Percentiles rank a stretch among this genome's conserved stretches.
Conservation (phyloP, 345 rosid genomes). For the Linum trigynum region DNA sequence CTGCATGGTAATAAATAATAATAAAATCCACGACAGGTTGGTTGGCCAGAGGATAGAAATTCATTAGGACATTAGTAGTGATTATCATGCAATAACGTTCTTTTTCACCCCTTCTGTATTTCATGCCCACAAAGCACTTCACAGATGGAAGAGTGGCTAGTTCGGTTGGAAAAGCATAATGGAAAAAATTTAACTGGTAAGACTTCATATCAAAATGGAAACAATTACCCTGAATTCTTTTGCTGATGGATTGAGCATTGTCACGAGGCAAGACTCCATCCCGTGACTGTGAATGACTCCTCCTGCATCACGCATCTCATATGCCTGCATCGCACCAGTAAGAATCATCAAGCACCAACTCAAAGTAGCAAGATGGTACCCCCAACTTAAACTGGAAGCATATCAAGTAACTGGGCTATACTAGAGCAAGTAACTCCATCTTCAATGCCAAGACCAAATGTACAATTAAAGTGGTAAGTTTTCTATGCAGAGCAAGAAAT, state of each 20-base stretch:
- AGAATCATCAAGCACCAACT: background rate
- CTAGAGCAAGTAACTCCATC: too few species aligned
- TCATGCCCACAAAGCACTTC: too few species aligned
- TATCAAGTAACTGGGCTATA: background rate
- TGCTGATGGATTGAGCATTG: slow-evolving; percentile 77
- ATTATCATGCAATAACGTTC: too few species aligned
- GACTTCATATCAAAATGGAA: background rate
- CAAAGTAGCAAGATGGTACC: background rate
- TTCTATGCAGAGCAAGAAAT: background rate
- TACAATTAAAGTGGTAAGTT: background rate
- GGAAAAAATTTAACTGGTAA: background rate
- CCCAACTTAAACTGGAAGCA: background rate
- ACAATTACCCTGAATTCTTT: slow-evolving; percentile 68
- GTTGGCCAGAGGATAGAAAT: too few species aligned
- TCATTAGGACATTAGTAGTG: too few species aligned
- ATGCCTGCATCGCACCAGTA: slow-evolving; percentile 43
- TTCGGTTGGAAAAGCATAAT: background rate
- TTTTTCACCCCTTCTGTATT: too few species aligned
- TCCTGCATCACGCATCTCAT: slow-evolving; percentile 84
- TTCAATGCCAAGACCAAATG: background rate
- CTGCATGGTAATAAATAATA: too few species aligned
- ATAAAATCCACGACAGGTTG: too few species aligned
- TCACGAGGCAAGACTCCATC: slow-evolving; percentile 87
- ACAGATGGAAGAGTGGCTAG: too few species aligned
- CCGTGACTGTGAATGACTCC: slow-evolving; percentile 99